Evolutionary conservation across 306 rosid species (phyloP).

Genomic region (Hylodesmum podocarpum): DNA sequence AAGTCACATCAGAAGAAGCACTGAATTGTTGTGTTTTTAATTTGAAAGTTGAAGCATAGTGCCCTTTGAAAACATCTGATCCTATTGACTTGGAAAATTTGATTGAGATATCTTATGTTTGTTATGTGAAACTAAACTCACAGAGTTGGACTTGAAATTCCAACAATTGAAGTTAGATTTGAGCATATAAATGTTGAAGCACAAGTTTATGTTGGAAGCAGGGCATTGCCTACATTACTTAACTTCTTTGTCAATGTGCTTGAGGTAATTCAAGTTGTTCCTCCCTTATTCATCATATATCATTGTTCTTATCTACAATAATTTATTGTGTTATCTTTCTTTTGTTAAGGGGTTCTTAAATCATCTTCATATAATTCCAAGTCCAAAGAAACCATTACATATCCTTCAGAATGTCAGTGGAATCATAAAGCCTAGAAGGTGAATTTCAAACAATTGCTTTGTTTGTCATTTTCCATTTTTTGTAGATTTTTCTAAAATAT

Average conservation of each 20-base stretch:
- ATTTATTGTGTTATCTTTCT: not conserved
- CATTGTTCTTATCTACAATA: not conserved
- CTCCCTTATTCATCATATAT: not conserved
- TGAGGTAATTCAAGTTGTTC: constrained; percentile 45
- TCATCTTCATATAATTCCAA: constrained; percentile 33
- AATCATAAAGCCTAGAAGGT: constrained; percentile 49
- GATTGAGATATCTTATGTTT: not conserved
- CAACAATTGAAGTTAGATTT: constrained; percentile 73
- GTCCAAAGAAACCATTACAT: constrained; percentile 38
- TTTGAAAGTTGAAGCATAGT: too few relatives aligned
- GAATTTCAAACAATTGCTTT: not conserved
- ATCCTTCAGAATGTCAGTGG: constrained; percentile 51
- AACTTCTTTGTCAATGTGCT: constrained; percentile 51
- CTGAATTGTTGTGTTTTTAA: too few relatives aligned
- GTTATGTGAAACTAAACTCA: not conserved
- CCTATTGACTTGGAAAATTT: not conserved
- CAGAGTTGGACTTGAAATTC: constrained; percentile 58
- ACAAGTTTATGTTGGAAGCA: constrained; percentile 66
- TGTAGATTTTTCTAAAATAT: not conserved
- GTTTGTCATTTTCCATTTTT: not conserved
- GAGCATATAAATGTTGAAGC: constrained; percentile 74
- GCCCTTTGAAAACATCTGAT: too few relatives aligned
- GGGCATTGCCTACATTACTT: constrained; percentile 67
- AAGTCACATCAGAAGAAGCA: not conserved
- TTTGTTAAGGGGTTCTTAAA: constrained; percentile 34